Base-by-base conservation (phyloP, 1,139 yeast genomes). In the Suhomyces coccinellae region DNA sequence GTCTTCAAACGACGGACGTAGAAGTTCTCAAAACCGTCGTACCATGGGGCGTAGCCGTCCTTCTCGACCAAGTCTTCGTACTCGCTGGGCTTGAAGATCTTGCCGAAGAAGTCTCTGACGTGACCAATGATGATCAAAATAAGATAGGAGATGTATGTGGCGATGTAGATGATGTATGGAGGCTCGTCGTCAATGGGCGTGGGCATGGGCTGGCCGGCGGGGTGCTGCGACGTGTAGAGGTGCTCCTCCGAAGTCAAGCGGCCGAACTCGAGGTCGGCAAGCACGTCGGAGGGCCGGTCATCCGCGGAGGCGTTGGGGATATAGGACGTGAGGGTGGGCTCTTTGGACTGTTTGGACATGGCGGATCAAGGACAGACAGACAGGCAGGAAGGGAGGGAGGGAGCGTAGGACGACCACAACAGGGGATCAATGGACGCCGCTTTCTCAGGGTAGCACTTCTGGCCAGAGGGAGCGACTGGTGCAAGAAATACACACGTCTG, bases 41-140 rank as follows among this genome's bases (percentile, higher is more conserved):
- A 87, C 86, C 97, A 85, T 33, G 99, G 98, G 29, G 99, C 98
- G 60, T 88, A 85, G 1, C 99, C 99, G 62, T 93, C 83, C 51
- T 78, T 75, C 60, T 87, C 95, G 43, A 85, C 71, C 49, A 91
- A 75, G 55, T 87, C 85, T 38, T 71, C 70, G 63, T 84, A 85
- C 50, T 76, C 77, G 43, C 80, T 73, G 20, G 87, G 85, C 58
- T 78, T 79, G 63, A 91, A 85, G 24, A 75, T 69, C 62, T 86
- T 81, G 41, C 96, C 97, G 50, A 89, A 79, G 62, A 85, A 91
- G 67, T 93, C 99, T 55, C 91, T 82, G 33, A 90, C 69, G 61
- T 93, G 97, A 33, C 99, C 99, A 51, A 89, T 77, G 31, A 90
- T 80, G 53, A 93, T 88, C 59, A 93, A 76, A 41, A 88, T 79